Percentiles rank a stretch among this genome's conserved stretches.
Conservation (phyloP, 768 basidiomycete species). For the Tremella yokohamensis region DNA sequence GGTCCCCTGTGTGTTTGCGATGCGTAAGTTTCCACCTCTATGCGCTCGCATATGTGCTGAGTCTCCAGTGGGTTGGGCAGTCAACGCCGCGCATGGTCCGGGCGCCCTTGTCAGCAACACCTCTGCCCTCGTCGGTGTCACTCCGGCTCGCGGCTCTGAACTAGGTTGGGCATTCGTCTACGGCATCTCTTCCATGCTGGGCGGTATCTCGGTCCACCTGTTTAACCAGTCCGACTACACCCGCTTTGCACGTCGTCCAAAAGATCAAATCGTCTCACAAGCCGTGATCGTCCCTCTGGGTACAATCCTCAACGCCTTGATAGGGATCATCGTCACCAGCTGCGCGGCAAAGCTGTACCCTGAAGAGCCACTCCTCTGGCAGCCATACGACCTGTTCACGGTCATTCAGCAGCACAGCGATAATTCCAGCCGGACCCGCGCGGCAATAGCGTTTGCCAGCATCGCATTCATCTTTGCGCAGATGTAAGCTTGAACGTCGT, state of each 20-base stretch:
- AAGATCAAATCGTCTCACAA: slow-evolving; percentile 17
- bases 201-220: slow-evolving; percentile 10
- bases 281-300: slow-evolving; percentile 18
- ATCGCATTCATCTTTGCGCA: slow-evolving; percentile 6
- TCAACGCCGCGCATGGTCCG: background rate
- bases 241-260: background rate
- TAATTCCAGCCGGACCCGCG: slow-evolving; percentile 1
- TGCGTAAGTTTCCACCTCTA: background rate
- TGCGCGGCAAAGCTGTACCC: background rate
- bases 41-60: background rate
- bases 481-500: background rate
- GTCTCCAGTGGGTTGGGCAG: background rate
- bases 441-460: slow-evolving; percentile 1
- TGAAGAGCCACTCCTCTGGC: background rate
- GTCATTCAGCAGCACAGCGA: background rate
- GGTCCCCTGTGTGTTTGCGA: background rate
- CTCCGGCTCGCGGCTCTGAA: slow-evolving; percentile 21
- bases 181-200: slow-evolving; percentile 17
- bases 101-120: background rate
- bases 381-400: slow-evolving; percentile 5
- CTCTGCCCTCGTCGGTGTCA: slow-evolving; percentile 19
- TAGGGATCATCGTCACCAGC: slow-evolving; percentile 3
- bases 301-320: slow-evolving; percentile 1
- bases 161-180: slow-evolving; percentile 43
- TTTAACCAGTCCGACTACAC: slow-evolving; percentile 32